Base-by-base conservation (phyloP, 2,329 filamentous ascomycete genomes). In the Fusarium tupiense region DNA sequence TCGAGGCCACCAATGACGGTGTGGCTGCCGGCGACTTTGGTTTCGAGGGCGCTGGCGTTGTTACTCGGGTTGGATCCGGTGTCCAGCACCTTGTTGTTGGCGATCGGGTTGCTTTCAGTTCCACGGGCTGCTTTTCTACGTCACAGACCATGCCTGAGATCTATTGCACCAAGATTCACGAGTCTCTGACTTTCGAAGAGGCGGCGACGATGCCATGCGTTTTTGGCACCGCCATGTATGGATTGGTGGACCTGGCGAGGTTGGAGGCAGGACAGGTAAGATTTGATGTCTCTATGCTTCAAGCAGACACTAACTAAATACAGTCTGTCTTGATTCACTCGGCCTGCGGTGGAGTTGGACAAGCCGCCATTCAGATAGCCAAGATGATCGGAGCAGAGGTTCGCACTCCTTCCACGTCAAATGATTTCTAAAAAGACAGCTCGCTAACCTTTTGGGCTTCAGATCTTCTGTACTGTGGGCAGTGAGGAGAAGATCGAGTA, bases 151-250 rank as follows among this genome's bases (percentile, higher is more conserved):
- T 67, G 24, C 58, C 64, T 6, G 67, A 73, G 29, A 71, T 63
- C 35, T 76, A 78, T 5, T 78, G 75, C 47, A 77, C 78, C 17
- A 61, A 41, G 12, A 83, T 87, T 14, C 83, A 83, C 1, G 79
- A 80, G 6, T 46, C 61, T 31, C 73, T 86, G 70, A 71, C 63
- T 7, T 84, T 84, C 24, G 80, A 80, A 35, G 77, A 81, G 8
- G 84, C 80, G 2, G 82, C 82, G 9, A 79, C 82, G 0, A 72
- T 85, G 47, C 83, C 83, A 0, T 71, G 81, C 10, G 79, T 81
- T 3, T 85, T 76, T 44, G 1, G 77, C 80, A 44, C 72, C 80
- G 43, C 71, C 77, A 1, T 68, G 64, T 80, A 13, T 64, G 83
- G 38, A 60, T 68, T 33, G 65, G 41, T 6, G 35, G 26, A 19